Evolutionary conservation across 2,329 filamentous ascomycete species (phyloP).

Genomic region (Fusarium cicatricum): DNA sequence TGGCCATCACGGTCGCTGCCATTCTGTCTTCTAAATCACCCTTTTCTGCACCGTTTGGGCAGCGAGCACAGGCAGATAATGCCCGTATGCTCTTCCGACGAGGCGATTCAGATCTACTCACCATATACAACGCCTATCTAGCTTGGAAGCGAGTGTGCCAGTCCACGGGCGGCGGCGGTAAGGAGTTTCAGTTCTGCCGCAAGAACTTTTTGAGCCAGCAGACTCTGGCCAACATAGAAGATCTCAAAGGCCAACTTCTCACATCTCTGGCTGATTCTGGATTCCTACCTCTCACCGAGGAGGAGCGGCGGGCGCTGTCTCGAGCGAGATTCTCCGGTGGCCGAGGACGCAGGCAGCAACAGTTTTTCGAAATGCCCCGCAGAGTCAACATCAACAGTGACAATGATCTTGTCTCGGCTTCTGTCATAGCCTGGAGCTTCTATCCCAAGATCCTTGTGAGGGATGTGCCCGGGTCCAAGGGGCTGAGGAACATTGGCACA

Average conservation of each 20-base stretch:
- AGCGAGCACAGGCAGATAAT: constrained; percentile 81
- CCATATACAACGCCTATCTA: constrained; percentile 91
- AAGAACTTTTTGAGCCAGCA: constrained; percentile 95
- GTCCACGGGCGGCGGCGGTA: constrained; percentile 66
- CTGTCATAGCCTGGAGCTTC: constrained; percentile 92
- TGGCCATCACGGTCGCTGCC: constrained; percentile 88
- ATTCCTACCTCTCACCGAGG: constrained; percentile 76
- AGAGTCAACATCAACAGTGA: constrained; percentile 78
- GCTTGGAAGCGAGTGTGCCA: constrained; percentile 87
- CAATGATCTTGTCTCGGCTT: constrained; percentile 80
- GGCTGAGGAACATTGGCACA: constrained; percentile 90
- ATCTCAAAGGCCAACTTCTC: constrained; percentile 91
- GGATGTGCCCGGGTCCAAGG: constrained; percentile 74
- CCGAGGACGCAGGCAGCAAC: constrained; percentile 67
- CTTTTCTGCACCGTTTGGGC: constrained; percentile 86
- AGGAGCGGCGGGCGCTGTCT: constrained; percentile 75
- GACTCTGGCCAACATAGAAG: constrained; percentile 90
- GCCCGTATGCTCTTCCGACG: constrained; percentile 81
- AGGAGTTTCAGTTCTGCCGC: constrained; percentile 89
- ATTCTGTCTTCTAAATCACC: constrained; percentile 95
- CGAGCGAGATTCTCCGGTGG: constrained; percentile 67
- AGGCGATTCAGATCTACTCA: constrained; percentile 90
- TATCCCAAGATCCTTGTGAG: constrained; percentile 91
- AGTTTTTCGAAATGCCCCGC: constrained; percentile 84
- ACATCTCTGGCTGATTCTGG: constrained; percentile 86